These are phyloP conservation scores for Schizosaccharomyces versatilis DNA, from an alignment of 1,139 yeast species.

Conservation along the genomic window DNA sequence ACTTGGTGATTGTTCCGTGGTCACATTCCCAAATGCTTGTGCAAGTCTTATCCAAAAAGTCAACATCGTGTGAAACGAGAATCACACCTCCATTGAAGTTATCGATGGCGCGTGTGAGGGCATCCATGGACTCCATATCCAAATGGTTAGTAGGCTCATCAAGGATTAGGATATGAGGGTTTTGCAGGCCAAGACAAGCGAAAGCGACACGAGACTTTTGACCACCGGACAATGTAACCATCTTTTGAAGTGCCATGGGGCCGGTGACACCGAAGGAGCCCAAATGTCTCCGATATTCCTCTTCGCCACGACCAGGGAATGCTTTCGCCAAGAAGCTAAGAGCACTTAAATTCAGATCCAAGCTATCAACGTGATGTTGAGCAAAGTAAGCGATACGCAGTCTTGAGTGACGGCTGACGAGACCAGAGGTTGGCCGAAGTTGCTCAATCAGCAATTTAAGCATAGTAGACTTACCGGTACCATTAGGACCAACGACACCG, in stretches of 20 bases:
- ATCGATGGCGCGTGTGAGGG: slow-evolving; percentile 68
- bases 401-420: slow-evolving; percentile 59
- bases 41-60: slow-evolving; percentile 70
- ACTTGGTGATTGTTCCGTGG: slow-evolving; percentile 52
- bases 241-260: slow-evolving; percentile 72
- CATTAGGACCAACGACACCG: slow-evolving; percentile 95
- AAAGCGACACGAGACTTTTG: slow-evolving; percentile 96
- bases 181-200: slow-evolving; percentile 73
- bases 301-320: slow-evolving; percentile 85
- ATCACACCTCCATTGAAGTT: slow-evolving; percentile 84
- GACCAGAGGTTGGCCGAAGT: slow-evolving; percentile 47
- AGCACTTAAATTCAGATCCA: slow-evolving; percentile 74
- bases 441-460: slow-evolving; percentile 67
- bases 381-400: slow-evolving; percentile 91
- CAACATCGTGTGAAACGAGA: slow-evolving; percentile 94
- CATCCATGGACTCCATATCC: slow-evolving; percentile 98
- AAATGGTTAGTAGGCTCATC: slow-evolving; percentile 98
- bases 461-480: slow-evolving; percentile 94
- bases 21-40: slow-evolving; percentile 92
- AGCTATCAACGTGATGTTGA: slow-evolving; percentile 97
- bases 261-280: slow-evolving; percentile 97
- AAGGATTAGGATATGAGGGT: slow-evolving; percentile 83
- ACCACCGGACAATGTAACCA: slow-evolving; percentile 84
- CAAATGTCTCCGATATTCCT: slow-evolving; percentile 86
- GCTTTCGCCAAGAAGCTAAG: slow-evolving; percentile 83